Evolutionary conservation across 805 yeast species (phyloP), one percentile per base, ranked within the genome.

Genomic region (Hanseniaspora guilliermondii): DNA sequence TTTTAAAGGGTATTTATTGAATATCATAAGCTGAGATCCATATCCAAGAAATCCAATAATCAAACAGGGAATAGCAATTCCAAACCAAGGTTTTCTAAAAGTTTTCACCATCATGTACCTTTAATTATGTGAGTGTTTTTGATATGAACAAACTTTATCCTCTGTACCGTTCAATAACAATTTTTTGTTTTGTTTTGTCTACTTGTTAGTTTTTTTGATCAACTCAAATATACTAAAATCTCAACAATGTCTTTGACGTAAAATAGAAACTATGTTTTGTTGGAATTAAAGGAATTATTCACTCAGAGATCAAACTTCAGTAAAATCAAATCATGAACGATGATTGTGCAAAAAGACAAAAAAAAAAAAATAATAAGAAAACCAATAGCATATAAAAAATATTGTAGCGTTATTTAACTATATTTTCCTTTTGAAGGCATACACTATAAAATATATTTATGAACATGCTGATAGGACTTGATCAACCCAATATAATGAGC

Each of bases 401-500:
- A 3, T 17, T 37, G 17, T 37, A 37, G 40, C 21, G 40, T 37
- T n/a, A 11, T 11, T 30, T 2, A 4, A 30, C 4, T 14, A 36
- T 36, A 6, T 24, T 25, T 14, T 32, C 4, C 33, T 11, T 27
- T 12, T 30, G 12, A 11, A 12, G 12, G 33, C 33, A 30, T 4
- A 9, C 33, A 30, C 11, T 24, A 40, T 27, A 40, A 38, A 22
- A 62, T 47, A 17, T 58, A 22, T 17, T 60, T 57, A 60, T 79
- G 83, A 32, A 76, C 73, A 57, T 73, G 66, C 47, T 70, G 69
- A 62, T 83, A 84, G 27, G 86, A 73, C 8, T 71, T 72, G 3
- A 78, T 62, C 36, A 87, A 69, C 0, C 83, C 94, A 53, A 61
- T 71, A 66, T 83, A 78, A 68, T 88, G 96, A 56, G 83, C 83